Percentiles rank a stretch among this genome's conserved stretches.
phyloP scores from a whole-genome alignment of 257 asterid species.

The Linderniella brevidens region DNA sequence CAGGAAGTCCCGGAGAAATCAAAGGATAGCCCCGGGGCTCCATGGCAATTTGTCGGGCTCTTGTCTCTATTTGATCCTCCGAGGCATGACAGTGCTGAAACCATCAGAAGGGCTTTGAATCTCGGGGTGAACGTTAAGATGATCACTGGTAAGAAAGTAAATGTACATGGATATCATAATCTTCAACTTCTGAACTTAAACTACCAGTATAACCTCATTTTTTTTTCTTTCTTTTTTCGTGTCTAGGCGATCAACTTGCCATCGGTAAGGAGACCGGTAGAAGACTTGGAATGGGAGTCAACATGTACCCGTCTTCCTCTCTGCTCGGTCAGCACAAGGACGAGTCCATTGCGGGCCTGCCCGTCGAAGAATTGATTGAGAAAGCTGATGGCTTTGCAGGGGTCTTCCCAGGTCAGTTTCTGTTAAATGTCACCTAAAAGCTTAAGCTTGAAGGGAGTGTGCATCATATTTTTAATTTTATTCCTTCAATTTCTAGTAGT shows the following conservation, averaged over 20 bases:
- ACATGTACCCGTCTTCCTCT: slow-evolving; percentile 82
- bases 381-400: slow-evolving; percentile 97
- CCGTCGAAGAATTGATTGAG: slow-evolving; percentile 79
- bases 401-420: slow-evolving; percentile 65
- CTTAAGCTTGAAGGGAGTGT: no score
- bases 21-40: slow-evolving; percentile 61
- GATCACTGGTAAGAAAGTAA: slow-evolving; percentile 72
- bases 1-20: slow-evolving; percentile 81
- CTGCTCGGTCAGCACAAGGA: slow-evolving; percentile 66
- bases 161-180: not conserved
- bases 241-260: slow-evolving; percentile 93
- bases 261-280: slow-evolving; percentile 93
- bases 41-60: slow-evolving; percentile 87
- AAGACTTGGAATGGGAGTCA: slow-evolving; percentile 90
- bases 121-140: slow-evolving; percentile 93
- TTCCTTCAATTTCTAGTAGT: not conserved
- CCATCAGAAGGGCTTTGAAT: slow-evolving; percentile 73
- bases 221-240: no score
- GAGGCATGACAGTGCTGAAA: slow-evolving; percentile 89
- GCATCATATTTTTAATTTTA: slow-evolving; percentile 9
- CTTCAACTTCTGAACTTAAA: no score
- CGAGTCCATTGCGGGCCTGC: slow-evolving; percentile 59
- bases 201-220: no score
- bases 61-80: slow-evolving; percentile 89
- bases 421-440: no score